Conservation (phyloP, 2,329 filamentous ascomycete species). For the Dendrostoma leiphaemia region DNA sequence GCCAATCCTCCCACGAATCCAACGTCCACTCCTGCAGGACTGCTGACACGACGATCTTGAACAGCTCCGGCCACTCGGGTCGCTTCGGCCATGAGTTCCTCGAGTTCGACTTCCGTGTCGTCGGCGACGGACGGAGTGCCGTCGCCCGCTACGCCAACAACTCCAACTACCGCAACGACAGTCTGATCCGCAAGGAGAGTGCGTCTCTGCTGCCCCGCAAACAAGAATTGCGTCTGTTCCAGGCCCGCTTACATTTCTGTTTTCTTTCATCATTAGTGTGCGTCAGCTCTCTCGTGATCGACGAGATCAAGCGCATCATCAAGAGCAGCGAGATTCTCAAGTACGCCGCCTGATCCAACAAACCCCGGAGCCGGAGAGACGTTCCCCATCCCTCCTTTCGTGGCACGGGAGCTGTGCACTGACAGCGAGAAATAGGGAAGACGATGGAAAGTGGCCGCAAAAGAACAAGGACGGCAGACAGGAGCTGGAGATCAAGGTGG, state of each 20-base stretch:
- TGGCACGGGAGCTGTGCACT: not conserved
- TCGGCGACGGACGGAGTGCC: constrained; percentile 90
- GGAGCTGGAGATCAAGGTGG: constrained; percentile 90
- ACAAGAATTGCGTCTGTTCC: no score
- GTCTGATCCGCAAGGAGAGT: constrained; percentile 99
- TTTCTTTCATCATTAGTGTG: constrained; percentile 66
- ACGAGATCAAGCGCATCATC: constrained; percentile 96
- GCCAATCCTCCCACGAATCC: no score
- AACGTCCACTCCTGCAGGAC: no score
- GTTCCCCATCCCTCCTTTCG: no score
- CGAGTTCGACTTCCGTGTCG: constrained; percentile 96
- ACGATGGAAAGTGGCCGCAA: constrained; percentile 96
- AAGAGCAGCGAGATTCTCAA: constrained; percentile 97
- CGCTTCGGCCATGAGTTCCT: constrained; percentile 98
- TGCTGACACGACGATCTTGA: constrained; percentile 7
- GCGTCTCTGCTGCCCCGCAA: constrained; percentile 44
- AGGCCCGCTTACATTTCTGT: not conserved
- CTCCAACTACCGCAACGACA: constrained; percentile 98
- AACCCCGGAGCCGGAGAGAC: no score
- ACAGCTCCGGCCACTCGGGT: constrained; percentile 93
- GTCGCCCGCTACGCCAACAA: constrained; percentile 98
- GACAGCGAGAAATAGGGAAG: constrained; percentile 66
- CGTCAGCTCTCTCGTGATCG: constrained; percentile 83
- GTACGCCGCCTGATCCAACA: constrained; percentile 45
- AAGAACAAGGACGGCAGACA: constrained; percentile 99